phyloP scores from a whole-genome alignment of 1,284 basidiomycete species.

The Porodaedalea pini region DNA sequence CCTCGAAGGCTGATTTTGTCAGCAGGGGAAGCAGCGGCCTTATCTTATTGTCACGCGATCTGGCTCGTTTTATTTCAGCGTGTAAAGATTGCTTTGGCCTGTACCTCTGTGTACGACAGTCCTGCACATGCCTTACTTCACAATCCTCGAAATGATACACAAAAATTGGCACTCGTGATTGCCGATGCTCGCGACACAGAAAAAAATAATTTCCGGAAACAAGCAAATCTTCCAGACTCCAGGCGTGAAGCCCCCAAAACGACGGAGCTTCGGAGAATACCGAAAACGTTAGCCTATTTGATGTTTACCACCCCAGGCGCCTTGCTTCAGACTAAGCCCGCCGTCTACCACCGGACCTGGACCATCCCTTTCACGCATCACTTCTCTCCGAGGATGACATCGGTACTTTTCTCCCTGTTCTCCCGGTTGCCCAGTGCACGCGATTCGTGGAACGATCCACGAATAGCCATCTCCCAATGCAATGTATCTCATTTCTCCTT shows the following conservation, averaged over 20 bases:
- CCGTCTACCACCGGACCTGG: not conserved
- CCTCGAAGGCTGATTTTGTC: slow-evolving; percentile 9
- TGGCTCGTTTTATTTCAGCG: slow-evolving; percentile 13
- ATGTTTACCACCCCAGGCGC: not conserved
- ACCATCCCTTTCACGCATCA: not conserved
- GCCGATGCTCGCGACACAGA: not conserved
- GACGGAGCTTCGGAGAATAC: slow-evolving; percentile 13
- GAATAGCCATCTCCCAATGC: not conserved
- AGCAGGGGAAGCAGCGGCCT: slow-evolving; percentile 7
- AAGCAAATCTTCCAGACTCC: too few species aligned
- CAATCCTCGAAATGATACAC: slow-evolving; percentile 15
- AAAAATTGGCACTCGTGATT: slow-evolving; percentile 5
- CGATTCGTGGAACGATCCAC: slow-evolving; percentile 4
- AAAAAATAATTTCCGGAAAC: not conserved
- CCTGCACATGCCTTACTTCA: slow-evolving; percentile 17
- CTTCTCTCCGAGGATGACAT: not conserved
- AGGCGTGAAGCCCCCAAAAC: not conserved
- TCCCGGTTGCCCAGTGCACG: not conserved
- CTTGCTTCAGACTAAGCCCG: not conserved
- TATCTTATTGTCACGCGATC: slow-evolving; percentile 16
- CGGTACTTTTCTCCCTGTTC: not conserved
- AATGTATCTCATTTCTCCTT: not conserved
- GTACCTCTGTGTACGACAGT: slow-evolving; percentile 17
- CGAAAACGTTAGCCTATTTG: not conserved
- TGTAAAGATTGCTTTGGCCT: slow-evolving; percentile 19